These are phyloP conservation scores for Nidula microcarpa DNA, from an alignment of 768 basidiomycete genomes.

Conservation along the genomic window DNA sequence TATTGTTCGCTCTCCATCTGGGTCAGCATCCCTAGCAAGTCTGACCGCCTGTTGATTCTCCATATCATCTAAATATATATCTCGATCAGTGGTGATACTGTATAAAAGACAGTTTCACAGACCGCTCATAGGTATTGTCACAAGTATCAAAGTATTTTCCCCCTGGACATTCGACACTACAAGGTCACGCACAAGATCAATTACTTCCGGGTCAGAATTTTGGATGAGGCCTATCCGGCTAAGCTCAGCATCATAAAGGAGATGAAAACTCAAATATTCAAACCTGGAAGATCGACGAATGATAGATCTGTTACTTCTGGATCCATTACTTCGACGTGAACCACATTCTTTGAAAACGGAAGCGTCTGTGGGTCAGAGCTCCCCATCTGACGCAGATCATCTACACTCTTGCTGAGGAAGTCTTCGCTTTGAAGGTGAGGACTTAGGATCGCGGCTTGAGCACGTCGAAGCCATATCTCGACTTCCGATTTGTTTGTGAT, in stretches of 20 bases:
- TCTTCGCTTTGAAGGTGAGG: conserved; percentile 25
- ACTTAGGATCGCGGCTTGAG: conserved; percentile 56
- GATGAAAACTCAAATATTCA: conserved; percentile 7
- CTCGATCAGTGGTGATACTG: too few relatives aligned
- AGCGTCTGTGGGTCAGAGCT: background rate
- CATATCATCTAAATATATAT: conserved; percentile 49
- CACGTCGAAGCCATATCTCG: conserved; percentile 53
- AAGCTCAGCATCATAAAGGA: conserved; percentile 12
- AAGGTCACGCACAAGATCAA: conserved; percentile 44
- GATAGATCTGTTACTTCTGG: conserved; percentile 42
- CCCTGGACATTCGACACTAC: conserved; percentile 42
- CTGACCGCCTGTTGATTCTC: conserved; percentile 58
- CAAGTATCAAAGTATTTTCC: conserved; percentile 58
- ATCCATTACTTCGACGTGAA: conserved; percentile 43
- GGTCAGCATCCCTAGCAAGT: conserved; percentile 53
- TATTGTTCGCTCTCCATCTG: conserved; percentile 55
- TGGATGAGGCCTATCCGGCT: conserved; percentile 50
- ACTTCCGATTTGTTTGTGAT: conserved; percentile 39
- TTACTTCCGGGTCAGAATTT: conserved; percentile 35
- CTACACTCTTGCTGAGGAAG: conserved; percentile 4
- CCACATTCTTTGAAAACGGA: conserved; percentile 47
- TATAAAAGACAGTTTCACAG: background rate
- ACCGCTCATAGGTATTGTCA: conserved; percentile 68
- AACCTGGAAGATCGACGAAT: conserved; percentile 56
- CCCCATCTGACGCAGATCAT: conserved; percentile 6